Evolutionary conservation across 202 grass and related monocot species (phyloP).

Genomic region (Digitaria exilis): DNA sequence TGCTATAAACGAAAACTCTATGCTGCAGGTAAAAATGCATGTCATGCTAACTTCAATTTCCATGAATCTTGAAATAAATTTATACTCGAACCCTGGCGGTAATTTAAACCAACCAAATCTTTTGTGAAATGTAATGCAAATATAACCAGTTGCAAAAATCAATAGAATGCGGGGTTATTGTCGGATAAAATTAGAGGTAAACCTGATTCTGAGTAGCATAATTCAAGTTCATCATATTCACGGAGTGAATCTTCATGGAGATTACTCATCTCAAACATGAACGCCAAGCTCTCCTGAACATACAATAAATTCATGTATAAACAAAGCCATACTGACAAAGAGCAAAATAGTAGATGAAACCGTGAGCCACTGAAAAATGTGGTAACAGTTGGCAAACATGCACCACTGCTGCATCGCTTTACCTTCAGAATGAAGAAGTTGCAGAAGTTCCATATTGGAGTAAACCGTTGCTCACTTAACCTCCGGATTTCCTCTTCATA

Average conservation of each 20-base stretch:
- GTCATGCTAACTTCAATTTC: slow-evolving; percentile 33
- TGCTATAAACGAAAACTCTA: background rate
- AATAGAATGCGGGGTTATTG: slow-evolving; percentile 28
- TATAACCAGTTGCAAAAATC: slow-evolving; percentile 8
- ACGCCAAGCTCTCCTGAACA: slow-evolving; percentile 97
- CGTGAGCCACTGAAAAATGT: slow-evolving; percentile 19
- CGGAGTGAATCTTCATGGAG: slow-evolving; percentile 98
- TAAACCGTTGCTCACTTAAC: slow-evolving; percentile 93
- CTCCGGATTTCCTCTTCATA: slow-evolving; percentile 98
- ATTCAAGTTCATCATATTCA: slow-evolving; percentile 97
- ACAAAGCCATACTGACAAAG: slow-evolving; percentile 4
- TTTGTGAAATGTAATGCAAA: slow-evolving; percentile 8
- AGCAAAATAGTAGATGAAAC: slow-evolving; percentile 22
- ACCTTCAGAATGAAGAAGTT: slow-evolving; percentile 99
- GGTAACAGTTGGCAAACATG: no score
- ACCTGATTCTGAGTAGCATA: slow-evolving; percentile 99
- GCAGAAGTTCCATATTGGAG: slow-evolving; percentile 98
- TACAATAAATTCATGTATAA: slow-evolving; percentile 30
- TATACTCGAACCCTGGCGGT: background rate
- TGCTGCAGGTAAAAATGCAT: background rate
- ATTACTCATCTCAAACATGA: slow-evolving; percentile 99
- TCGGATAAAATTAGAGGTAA: slow-evolving; percentile 36
- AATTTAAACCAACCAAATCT: slow-evolving; percentile 6
- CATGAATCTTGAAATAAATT: slow-evolving; percentile 25
- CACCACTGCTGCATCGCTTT: slow-evolving; percentile 28